A percentile compares a stretch with the other conserved stretches of the same genome.
Conservation (phyloP, 129 eudicot genomes). For the Chrysanthemum seticuspe region DNA sequence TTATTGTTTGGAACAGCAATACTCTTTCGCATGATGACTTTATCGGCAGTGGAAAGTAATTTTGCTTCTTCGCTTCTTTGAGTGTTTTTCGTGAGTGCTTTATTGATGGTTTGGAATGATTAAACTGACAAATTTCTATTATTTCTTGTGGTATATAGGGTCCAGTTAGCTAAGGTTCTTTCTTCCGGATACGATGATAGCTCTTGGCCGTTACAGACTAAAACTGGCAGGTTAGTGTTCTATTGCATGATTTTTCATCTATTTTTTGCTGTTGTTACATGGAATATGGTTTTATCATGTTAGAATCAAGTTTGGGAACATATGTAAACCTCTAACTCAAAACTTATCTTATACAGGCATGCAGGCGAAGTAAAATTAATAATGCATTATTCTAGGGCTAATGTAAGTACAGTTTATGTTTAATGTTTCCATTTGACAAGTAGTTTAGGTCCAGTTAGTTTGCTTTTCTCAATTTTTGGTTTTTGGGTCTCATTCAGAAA, state of each 20-base stretch:
- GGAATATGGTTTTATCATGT: background rate
- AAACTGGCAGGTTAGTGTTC: slow-evolving; percentile 64
- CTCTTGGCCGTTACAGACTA: slow-evolving; percentile 75
- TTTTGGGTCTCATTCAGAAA: background rate
- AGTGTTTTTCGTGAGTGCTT: background rate
- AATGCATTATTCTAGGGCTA: slow-evolving; percentile 56
- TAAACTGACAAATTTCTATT: background rate
- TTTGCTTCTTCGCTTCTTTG: background rate
- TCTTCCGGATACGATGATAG: slow-evolving; percentile 72
- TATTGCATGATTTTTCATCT: background rate
- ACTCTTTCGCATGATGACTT: slow-evolving; percentile 59
- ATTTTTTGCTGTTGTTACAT: background rate
- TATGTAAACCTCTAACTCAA: background rate
- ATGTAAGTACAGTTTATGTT: slow-evolving; percentile 47
- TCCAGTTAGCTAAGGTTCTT: slow-evolving; percentile 76
- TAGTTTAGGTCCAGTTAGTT: background rate
- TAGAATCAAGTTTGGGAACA: background rate
- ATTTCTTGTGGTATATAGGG: slow-evolving; percentile 36
- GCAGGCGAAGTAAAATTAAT: slow-evolving; percentile 85
- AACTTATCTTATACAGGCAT: slow-evolving; percentile 42
- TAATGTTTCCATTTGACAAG: slow-evolving; percentile 5
- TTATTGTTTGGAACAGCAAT: slow-evolving; percentile 87
- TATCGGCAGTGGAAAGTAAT: slow-evolving; percentile 96
- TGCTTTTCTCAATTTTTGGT: background rate
- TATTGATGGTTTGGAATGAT: background rate